Evolutionary conservation across 225 moss, liverwort and hornwort genomes (phyloP), one percentile per base, ranked within the genome.

Genomic region (Pseudisothecium myosuroides): DNA sequence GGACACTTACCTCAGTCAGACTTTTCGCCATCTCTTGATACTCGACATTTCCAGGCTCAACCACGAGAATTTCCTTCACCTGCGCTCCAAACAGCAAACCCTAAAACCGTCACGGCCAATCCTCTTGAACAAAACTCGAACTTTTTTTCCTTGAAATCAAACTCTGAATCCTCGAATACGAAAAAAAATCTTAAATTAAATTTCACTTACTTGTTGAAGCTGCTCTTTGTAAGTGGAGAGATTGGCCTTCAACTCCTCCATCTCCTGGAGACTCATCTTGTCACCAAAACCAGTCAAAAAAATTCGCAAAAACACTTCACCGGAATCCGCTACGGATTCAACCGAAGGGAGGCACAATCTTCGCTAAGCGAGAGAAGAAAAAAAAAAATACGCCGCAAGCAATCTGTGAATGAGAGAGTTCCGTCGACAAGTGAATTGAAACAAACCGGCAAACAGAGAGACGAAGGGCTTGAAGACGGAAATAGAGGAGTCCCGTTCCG

Each of bases 211-310:
- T 89, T 97, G 99, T 58, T 92, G 93, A 76, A 99, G 95, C 95
- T 97, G 97, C 95, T 97, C 96, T 92, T 95, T 93, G 90, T 97
- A 99, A 13, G 95, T 95, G 80, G 90, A 90, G 76, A 99, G 91
- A 91, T 99, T 99, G 83, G 90, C 95, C 89, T 96, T 94, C 90
- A 99, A 95, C 96, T 97, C 98, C 88, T 92, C 90, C 23, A 96
- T 93, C 59, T 95, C 97, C 91, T 97, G 97, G 88, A 99, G 87
- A 89, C 92, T 98, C 93, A 93, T 95, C 90, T 91, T 93, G 82
- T 58, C 90, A 58, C 91, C 78, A 67, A 84, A 83, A 56, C 60
- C 56, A 61, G 58, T 50, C 17, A 11, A 80, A 85, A 77, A 65
- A 37, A 61, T 54, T 37, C 54, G 47, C 65, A 45, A 80, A 82